Conservation (phyloP, 352 stramenopile species). For the Globisporangium middletonii region DNA sequence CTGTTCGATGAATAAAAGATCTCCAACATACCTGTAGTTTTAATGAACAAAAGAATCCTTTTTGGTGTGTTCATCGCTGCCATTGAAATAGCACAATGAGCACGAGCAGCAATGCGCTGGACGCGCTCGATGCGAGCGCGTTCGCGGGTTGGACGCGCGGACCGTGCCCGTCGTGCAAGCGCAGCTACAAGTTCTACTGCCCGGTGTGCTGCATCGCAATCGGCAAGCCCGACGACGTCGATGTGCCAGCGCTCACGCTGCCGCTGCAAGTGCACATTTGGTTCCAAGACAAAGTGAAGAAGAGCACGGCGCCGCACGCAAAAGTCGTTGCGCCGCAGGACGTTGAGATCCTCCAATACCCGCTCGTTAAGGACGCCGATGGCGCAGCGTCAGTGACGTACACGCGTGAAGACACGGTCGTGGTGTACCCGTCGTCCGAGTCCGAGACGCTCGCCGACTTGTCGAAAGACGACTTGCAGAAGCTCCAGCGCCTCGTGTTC, state of each 20-base stretch:
- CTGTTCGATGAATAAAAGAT: too few relatives aligned
- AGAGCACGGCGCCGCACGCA: conserved; percentile 83
- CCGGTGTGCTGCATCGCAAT: conserved; percentile 62
- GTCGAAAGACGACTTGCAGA: conserved; percentile 41
- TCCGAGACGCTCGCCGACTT: conserved; percentile 62
- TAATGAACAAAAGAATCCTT: too few relatives aligned
- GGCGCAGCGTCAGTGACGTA: conserved; percentile 26
- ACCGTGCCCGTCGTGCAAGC: conserved; percentile 54
- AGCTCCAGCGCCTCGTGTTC: conserved; percentile 70
- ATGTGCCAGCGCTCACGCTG: conserved; percentile 49
- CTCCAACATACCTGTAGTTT: too few relatives aligned
- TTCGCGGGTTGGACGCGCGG: conserved; percentile 38
- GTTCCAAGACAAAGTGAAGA: conserved; percentile 88
- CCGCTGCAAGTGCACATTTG: conserved; percentile 78
- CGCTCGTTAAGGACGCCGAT: conserved; percentile 19
- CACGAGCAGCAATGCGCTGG: not conserved
- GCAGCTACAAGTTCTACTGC: conserved; percentile 88
- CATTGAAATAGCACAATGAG: not conserved
- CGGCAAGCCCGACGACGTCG: conserved; percentile 39
- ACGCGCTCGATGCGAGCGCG: too few relatives aligned
- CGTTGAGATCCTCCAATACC: conserved; percentile 65
- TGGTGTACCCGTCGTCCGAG: conserved; percentile 79
- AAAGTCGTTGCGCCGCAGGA: conserved; percentile 71
- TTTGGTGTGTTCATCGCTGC: too few relatives aligned
- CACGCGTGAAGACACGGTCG: conserved; percentile 49